Percentiles rank a stretch among this genome's conserved stretches.
Evolutionary conservation across 2,329 filamentous ascomycete species (phyloP).

Genomic region (Tolypocladium sp.): DNA sequence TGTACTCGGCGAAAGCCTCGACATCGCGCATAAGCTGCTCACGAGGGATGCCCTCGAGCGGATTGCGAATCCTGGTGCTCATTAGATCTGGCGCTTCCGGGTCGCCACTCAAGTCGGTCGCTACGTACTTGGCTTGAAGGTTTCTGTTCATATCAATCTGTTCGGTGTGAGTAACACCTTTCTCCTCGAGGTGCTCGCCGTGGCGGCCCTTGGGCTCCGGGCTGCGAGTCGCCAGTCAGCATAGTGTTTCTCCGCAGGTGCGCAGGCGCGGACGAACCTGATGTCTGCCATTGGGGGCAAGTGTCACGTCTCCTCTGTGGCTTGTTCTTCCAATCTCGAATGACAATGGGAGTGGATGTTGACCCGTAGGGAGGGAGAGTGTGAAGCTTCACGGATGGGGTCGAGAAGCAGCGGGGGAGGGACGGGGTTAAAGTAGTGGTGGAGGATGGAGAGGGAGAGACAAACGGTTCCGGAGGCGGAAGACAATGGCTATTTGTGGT

Average conservation of each 20-base stretch:
- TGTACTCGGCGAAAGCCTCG: constrained; percentile 46
- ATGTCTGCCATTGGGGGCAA: constrained; percentile 12
- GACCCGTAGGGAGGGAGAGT: neutral
- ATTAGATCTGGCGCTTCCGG: neutral
- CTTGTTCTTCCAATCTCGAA: neutral
- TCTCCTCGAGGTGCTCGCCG: constrained; percentile 15
- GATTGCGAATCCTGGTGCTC: constrained; percentile 33
- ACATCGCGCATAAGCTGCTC: constrained; percentile 47
- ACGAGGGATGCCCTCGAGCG: constrained; percentile 38
- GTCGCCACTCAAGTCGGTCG: neutral
- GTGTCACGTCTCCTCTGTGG: neutral
- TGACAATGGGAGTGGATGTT: neutral
- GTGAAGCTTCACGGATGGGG: neutral
- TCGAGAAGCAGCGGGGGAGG: constrained; percentile 4
- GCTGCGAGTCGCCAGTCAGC: constrained; percentile 2
- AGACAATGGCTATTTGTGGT: constrained; percentile 7
- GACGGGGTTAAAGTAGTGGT: constrained; percentile 4
- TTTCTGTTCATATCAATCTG: constrained; percentile 27
- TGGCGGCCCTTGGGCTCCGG: constrained; percentile 7
- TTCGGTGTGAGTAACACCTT: constrained; percentile 15
- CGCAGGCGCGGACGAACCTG: constrained; percentile 5
- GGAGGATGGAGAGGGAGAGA: constrained; percentile 1
- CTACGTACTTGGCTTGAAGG: constrained; percentile 32
- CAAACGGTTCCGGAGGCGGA: constrained; percentile 4
- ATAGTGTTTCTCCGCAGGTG: neutral